Percentiles rank a stretch among this genome's conserved stretches.
Conservation (phyloP, 208 protist genomes). For the Leishmania amazonensis region DNA sequence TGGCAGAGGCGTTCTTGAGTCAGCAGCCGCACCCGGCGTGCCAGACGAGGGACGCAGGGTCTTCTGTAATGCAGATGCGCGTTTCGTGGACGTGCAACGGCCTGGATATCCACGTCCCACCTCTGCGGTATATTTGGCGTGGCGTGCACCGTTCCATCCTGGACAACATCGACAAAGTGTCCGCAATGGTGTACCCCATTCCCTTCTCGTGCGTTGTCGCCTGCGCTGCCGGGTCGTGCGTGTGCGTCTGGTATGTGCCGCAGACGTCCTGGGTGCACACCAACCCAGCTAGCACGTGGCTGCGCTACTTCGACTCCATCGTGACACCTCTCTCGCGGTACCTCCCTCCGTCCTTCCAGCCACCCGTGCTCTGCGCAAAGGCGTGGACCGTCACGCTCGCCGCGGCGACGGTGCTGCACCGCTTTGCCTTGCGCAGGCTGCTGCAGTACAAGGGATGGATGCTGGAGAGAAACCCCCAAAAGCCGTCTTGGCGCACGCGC, state of each 20-base stretch:
- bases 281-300: constrained; percentile 37
- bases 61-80: constrained; percentile 45
- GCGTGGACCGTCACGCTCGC: constrained; percentile 35
- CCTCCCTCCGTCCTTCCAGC: constrained; percentile 37
- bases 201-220: constrained; percentile 52
- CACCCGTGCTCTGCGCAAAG: constrained; percentile 50
- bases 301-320: constrained; percentile 59
- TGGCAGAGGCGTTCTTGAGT: constrained; percentile 70
- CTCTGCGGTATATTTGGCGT: constrained; percentile 53
- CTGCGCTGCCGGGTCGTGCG: constrained; percentile 40
- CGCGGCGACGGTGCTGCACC: constrained; percentile 55
- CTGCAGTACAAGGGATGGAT: constrained; percentile 82
- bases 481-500: constrained; percentile 44
- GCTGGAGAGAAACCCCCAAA: constrained; percentile 41
- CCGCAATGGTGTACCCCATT: constrained; percentile 59
- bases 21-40: constrained; percentile 45
- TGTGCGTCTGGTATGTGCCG: constrained; percentile 46
- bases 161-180: constrained; percentile 62
- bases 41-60: constrained; percentile 40
- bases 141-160: constrained; percentile 41
- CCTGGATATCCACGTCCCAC: constrained; percentile 77
- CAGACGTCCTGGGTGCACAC: constrained; percentile 37
- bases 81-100: constrained; percentile 49
- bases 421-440: constrained; percentile 64
- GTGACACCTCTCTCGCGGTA: constrained; percentile 41